Evolutionary conservation across 192 early-diverging fungal species (phyloP).

Genomic region (Helicostylum pulchrum): DNA sequence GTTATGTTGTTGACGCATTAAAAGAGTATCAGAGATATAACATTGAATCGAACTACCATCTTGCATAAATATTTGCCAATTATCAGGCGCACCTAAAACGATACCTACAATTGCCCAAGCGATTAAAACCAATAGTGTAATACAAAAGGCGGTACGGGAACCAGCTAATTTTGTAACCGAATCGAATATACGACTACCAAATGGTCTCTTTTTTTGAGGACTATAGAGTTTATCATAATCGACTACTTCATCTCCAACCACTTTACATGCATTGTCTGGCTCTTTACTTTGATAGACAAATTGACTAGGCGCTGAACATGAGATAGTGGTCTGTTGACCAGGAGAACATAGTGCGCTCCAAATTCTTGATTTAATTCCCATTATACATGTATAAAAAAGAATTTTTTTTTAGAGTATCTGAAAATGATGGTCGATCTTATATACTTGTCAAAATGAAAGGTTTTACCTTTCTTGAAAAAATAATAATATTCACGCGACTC

Average conservation of each 20-base stretch:
- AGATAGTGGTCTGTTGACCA: background rate
- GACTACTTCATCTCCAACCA: constrained; percentile 1
- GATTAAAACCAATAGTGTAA: constrained; percentile 1
- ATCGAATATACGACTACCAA: constrained; percentile 9
- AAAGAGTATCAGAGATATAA: constrained; percentile 25
- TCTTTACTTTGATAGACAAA: background rate
- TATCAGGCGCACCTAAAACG: constrained; percentile 4
- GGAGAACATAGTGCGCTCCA: background rate
- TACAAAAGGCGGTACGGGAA: constrained; percentile 8
- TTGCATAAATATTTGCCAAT: constrained; percentile 25
- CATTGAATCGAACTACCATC: constrained; percentile 21
- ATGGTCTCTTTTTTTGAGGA: background rate
- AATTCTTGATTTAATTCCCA: background rate
- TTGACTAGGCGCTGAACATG: constrained; percentile 5
- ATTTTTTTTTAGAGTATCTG: no score
- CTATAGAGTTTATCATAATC: background rate
- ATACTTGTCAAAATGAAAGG: no score
- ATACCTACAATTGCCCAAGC: constrained; percentile 17
- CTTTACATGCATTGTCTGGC: background rate
- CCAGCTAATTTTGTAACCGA: constrained; percentile 11
- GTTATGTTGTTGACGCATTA: constrained; percentile 28
- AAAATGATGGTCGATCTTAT: no score
- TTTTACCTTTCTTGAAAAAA: no score
- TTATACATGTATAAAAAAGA: background rate
- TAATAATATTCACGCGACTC: no score